Evolutionary conservation across 1,284 basidiomycete species (phyloP), one percentile per base, ranked within the genome.

Genomic region (Tremellales sp.): DNA sequence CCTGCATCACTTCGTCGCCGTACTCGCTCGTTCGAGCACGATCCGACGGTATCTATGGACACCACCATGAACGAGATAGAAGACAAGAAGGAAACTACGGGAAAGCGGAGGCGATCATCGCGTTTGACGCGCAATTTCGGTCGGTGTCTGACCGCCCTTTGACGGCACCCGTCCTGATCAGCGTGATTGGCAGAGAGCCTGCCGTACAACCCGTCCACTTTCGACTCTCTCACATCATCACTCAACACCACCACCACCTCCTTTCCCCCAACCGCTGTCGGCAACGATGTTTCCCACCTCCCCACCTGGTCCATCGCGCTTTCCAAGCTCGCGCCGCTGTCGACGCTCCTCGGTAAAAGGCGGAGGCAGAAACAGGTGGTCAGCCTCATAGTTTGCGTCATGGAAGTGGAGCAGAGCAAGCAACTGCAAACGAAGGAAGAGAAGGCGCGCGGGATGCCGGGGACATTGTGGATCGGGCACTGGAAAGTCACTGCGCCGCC

Each of bases 271-370:
- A 40, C 56, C 12, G 40, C 46, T 12, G 28, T 24, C 21, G 46
- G 48, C 2, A 48, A 57, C 21, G 51, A 42, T 8, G 35, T 65
- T 5, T 42, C 37, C 3, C 49, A 62, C 38, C 39, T 70, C 12
- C 68, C 68, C 1, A 47, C 38, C 33, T 70, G 68, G 68, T 33
- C 40, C 9, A 48, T 70, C 40, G 63, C 65, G 1, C 40, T 66
- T 8, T 43, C 55, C 5, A 60, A 53, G 40, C 55, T 70, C 4
- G 44, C 49, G 1, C 32, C 49, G 4, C 53, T 70, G 0, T 37
- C 44, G 3, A 16, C 40, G 0, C 45, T 63, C 6, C 41, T 66
- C 16, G 16, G 13, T 4, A 16, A 37, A 13, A 6, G 32, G 9
- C 13, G 47, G 18, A 18, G 25, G 29, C 5, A 39, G 12, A 52